These are phyloP conservation scores for Daphne laureola DNA, from an alignment of 441 rosid genomes.

Conservation along the genomic window DNA sequence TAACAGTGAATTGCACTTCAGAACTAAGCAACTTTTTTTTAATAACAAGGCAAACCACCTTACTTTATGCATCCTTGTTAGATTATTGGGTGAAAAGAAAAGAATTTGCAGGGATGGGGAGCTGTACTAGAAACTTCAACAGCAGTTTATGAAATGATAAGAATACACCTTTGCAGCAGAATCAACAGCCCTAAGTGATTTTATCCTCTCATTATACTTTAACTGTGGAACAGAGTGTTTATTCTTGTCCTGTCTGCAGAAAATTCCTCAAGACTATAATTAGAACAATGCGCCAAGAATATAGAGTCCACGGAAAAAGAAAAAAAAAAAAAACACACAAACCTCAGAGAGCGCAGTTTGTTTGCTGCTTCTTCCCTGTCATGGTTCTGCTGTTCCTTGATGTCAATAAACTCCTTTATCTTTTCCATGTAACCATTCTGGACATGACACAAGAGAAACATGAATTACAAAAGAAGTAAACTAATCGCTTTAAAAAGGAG, in stretches of 20 bases:
- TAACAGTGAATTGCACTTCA: no score
- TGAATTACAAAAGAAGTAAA: slow-evolving; percentile 1
- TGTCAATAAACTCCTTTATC: slow-evolving; percentile 51
- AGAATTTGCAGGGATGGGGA: no score
- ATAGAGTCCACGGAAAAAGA: slow-evolving; percentile 12
- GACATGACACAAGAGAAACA: slow-evolving; percentile 14
- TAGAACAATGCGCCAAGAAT: slow-evolving; percentile 16
- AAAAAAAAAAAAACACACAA: slow-evolving; percentile 17
- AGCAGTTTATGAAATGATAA: neutral
- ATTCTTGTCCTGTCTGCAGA: slow-evolving; percentile 25
- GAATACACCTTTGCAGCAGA: slow-evolving; percentile 38
- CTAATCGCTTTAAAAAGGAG: neutral
- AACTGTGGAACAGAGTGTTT: slow-evolving; percentile 23
- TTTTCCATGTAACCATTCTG: slow-evolving; percentile 45
- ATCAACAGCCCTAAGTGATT: slow-evolving; percentile 45
- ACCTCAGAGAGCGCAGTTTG: slow-evolving; percentile 62
- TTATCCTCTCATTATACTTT: slow-evolving; percentile 40
- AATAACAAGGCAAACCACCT: neutral
- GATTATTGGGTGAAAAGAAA: neutral
- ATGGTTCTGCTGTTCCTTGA: slow-evolving; percentile 78
- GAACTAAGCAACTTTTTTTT: neutral
- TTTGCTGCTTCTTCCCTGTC: slow-evolving; percentile 40
- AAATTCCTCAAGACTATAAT: slow-evolving; percentile 15
- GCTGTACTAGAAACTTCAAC: neutral
- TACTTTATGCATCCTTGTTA: neutral